These are phyloP conservation scores for Stachybotrys chartarum DNA, from an alignment of 2,329 filamentous ascomycete genomes.

Conservation along the genomic window DNA sequence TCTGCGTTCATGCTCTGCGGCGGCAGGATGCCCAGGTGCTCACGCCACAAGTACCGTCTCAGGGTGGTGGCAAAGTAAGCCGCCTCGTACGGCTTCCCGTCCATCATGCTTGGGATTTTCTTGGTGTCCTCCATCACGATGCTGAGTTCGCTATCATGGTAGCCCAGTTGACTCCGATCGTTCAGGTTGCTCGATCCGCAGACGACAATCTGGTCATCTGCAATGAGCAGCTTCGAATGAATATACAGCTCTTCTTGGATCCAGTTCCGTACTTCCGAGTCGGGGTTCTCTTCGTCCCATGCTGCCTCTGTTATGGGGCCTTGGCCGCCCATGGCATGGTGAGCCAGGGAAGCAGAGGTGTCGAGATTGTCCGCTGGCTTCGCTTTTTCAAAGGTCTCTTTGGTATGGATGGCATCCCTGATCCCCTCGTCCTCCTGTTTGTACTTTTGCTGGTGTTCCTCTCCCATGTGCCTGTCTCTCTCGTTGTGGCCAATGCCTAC, in stretches of 20 bases:
- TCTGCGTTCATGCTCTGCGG: slow-evolving; percentile 63
- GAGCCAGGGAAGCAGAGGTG: slow-evolving; percentile 49
- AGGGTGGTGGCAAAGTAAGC: slow-evolving; percentile 78
- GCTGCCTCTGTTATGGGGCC: slow-evolving; percentile 57
- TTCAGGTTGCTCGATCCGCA: slow-evolving; percentile 89
- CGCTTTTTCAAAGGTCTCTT: slow-evolving; percentile 45
- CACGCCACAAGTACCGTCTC: slow-evolving; percentile 77
- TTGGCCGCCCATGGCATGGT: slow-evolving; percentile 69
- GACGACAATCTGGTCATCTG: slow-evolving; percentile 77
- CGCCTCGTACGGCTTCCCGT: slow-evolving; percentile 68
- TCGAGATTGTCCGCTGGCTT: slow-evolving; percentile 27
- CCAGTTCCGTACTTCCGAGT: slow-evolving; percentile 79
- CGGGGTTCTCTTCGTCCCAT: slow-evolving; percentile 65
- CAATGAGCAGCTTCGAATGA: slow-evolving; percentile 84
- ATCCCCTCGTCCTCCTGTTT: slow-evolving; percentile 22
- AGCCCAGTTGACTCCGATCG: slow-evolving; percentile 79
- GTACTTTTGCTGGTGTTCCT: slow-evolving; percentile 25
- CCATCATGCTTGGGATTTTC: slow-evolving; percentile 65
- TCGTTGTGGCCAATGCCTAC: slow-evolving; percentile 35
- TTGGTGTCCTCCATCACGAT: slow-evolving; percentile 84
- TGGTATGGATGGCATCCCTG: slow-evolving; percentile 36
- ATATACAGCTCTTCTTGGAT: slow-evolving; percentile 96
- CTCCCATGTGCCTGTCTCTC: slow-evolving; percentile 42
- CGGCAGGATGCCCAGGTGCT: slow-evolving; percentile 77
- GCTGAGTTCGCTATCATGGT: slow-evolving; percentile 85